Base-by-base conservation (phyloP, 139 green algal genomes). In the Coelastrella sp. region DNA sequence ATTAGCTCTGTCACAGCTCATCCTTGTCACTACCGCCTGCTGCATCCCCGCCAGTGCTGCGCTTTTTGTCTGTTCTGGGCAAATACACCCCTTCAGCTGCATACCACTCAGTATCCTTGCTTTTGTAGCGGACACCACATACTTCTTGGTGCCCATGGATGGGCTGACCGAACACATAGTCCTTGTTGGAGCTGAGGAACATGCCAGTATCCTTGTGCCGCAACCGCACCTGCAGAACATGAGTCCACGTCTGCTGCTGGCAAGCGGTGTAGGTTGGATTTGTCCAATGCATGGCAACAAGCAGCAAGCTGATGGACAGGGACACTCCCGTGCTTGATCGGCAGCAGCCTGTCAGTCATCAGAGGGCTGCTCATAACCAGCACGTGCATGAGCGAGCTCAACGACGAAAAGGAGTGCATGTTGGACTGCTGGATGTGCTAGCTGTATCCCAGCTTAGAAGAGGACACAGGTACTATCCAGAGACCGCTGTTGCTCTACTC, bases 141-240 rank as follows among this genome's bases (percentile, higher is more conserved):
- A 98, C 94, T 81, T 99, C 97, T 17, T 95, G 92, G 89, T 99
- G 97, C 8, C 97, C 97, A 10, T 92, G 81, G 58, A 99, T 98
- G 58, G 97, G 97, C 25, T 96, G 92, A 15, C 95, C 92, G 94
- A 94, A 91, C 84, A 79, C 89, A 14, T 35, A 70, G 19, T 79
- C 85, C 24, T 95, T 91, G 35, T 95, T 90, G 7, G 92, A 95
- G 75, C 93, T 91, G 61, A 99, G 87, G 68, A 93, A 97, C 5
- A 56, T 90, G 9, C 86, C 84, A 3, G 97, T 98, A 61, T 97
- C 96, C 5, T 94, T 90, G 91, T 99, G 96, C 92, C 93, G 93
- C 12, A 99, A 87, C 35, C 92, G 91, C 3, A 98, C 88, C 93
- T 96, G 92, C 49, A 60, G 63, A 9, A 72, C 6, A 0, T 9